Evolutionary conservation across 2,329 filamentous ascomycete species (phyloP).

Genomic region (Colletotrichum noveboracense): DNA sequence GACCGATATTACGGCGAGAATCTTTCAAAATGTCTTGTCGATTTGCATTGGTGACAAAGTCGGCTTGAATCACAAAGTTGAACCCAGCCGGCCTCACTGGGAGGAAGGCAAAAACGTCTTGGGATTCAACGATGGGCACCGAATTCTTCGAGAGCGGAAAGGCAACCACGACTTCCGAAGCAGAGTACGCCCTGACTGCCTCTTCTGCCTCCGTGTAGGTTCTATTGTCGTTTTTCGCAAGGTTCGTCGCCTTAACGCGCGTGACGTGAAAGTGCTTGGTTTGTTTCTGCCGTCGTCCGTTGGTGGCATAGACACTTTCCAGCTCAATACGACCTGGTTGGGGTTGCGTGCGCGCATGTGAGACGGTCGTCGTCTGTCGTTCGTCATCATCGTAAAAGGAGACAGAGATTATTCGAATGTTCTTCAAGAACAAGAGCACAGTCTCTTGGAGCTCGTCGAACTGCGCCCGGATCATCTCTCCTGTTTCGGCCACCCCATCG

Average conservation of each 20-base stretch:
- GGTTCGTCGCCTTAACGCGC: neutral
- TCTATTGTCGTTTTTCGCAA: neutral
- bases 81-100: constrained; percentile 36
- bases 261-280: neutral
- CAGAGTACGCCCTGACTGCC: constrained; percentile 21
- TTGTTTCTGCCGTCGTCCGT: rapidly evolving
- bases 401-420: neutral
- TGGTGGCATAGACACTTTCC: neutral
- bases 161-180: constrained; percentile 41
- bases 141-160: constrained; percentile 45
- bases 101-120: constrained; percentile 37
- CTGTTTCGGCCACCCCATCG: neutral
- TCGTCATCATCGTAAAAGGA: neutral
- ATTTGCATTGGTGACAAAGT: constrained; percentile 52
- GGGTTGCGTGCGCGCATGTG: neutral
- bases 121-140: constrained; percentile 39
- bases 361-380: rapidly evolving
- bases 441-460: neutral
- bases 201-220: constrained; percentile 31
- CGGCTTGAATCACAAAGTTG: constrained; percentile 55
- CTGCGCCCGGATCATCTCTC: neutral
- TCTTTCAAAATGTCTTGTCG: constrained; percentile 43
- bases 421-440: neutral
- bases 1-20: neutral
- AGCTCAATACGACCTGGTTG: neutral